Base-by-base conservation (phyloP, 2,329 filamentous ascomycete genomes). In the Diaporthe australafricana region DNA sequence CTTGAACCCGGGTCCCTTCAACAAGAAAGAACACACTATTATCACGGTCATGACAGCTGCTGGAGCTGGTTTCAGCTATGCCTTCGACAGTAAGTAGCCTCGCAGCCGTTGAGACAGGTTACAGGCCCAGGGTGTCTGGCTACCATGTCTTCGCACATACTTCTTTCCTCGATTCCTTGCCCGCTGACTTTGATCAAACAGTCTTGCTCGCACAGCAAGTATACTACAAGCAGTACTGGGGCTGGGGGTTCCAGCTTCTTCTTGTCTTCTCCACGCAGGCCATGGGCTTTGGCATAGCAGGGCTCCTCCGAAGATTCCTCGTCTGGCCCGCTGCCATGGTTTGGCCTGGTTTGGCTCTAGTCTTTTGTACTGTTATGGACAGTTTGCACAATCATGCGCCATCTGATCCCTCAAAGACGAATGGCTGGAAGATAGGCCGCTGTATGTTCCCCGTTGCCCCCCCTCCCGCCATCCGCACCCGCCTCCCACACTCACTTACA, bases 311-410 rank as follows among this genome's bases (percentile, higher is more conserved):
- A 27, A 79, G 79, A 8, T 77, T 82, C n/a, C 77, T 77, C 17
- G 78, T 82, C n/a, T 82, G 82, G 68, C 81, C 80, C 1, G 75
- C 78, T 11, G 76, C 80, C 48, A 78, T 79, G 25, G 73, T 82
- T 1, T 82, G 81, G 81, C 80, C 80, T 7, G 60, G 60, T 2
- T 76, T 72, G 5, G 75, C 77, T 14, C 75, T 83, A n/a, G 78
- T 79, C 0, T 81, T 79, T 0, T 71, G 82, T 11, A 80, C 81
- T 2, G 73, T 83, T 25, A 82, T 81, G 75, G 74, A 78, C 25
- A 79, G 80, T 0, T 75, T 82, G 4, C 73, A 80, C 6, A 76
- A 76, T 40, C 53, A 70, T 20, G 70, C 68, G 12, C 68, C 68
- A 14, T 65, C 60, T 17, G 62, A 56, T 48, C 66, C 66, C 5